phyloP scores from a whole-genome alignment of 2,329 filamentous ascomycete species.

The Exophiala bonariae region DNA sequence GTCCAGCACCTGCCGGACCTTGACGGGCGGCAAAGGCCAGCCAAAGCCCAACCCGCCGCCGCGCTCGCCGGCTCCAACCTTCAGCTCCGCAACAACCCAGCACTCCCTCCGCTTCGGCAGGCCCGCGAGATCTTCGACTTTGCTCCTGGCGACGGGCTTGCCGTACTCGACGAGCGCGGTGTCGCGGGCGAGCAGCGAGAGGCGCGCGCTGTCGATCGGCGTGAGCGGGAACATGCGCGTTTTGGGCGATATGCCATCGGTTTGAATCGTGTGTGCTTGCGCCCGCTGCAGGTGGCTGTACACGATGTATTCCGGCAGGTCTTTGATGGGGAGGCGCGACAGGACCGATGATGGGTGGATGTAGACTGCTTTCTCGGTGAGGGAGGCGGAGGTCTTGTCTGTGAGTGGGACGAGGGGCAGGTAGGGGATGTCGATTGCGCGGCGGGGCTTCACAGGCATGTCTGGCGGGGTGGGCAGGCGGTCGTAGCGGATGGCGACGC shows the following conservation, averaged over 20 bases:
- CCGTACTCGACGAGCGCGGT: conserved; percentile 82
- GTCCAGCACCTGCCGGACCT: conserved; percentile 77
- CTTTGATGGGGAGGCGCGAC: conserved; percentile 65
- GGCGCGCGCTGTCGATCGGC: conserved; percentile 71
- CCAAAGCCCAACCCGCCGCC: conserved; percentile 57
- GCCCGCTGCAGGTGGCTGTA: conserved; percentile 82
- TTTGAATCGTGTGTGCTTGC: conserved; percentile 52
- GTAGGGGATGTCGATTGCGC: conserved; percentile 92
- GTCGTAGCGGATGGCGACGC: conserved; percentile 89
- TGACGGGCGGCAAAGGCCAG: conserved; percentile 84
- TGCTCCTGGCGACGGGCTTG: conserved; percentile 89
- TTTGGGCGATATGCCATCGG: conserved; percentile 59
- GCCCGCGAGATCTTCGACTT: conserved; percentile 58
- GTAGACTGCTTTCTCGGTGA: conserved; percentile 69
- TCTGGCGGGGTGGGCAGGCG: conserved; percentile 73
- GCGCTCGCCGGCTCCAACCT: conserved; percentile 59
- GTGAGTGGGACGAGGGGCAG: conserved; percentile 71
- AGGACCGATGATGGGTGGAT: conserved; percentile 85
- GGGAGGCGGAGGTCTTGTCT: conserved; percentile 41
- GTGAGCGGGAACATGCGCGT: conserved; percentile 88
- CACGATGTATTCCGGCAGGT: conserved; percentile 83
- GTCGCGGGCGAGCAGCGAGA: conserved; percentile 76
- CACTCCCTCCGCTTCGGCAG: conserved; percentile 64
- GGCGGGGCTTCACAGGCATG: conserved; percentile 66
- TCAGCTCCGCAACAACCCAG: conserved; percentile 77